phyloP scores from a whole-genome alignment of 2,329 filamentous ascomycete genomes.

The Xylaria sp. region DNA sequence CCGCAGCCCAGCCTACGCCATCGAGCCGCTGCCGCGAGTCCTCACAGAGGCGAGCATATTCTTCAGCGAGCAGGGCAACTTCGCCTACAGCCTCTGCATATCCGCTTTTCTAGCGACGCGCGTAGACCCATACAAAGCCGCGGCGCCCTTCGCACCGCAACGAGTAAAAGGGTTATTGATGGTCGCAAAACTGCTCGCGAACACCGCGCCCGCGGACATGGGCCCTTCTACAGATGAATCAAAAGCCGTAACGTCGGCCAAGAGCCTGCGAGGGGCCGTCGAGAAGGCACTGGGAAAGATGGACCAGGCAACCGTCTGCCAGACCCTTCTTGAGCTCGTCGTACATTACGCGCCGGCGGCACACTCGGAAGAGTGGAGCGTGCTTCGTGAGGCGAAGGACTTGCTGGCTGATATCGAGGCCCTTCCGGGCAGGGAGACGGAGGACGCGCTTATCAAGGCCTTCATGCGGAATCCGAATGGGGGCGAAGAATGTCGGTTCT shows the following conservation, averaged over 20 bases:
- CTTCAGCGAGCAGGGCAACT: slow-evolving; percentile 50
- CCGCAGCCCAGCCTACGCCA: slow-evolving; percentile 53
- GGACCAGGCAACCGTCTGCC: slow-evolving; percentile 60
- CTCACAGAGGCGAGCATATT: slow-evolving; percentile 53
- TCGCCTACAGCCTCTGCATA: slow-evolving; percentile 51
- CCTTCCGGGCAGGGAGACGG: slow-evolving; percentile 52
- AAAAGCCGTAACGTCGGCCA: slow-evolving; percentile 1
- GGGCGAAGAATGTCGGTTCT: slow-evolving; percentile 52
- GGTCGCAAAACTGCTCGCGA: slow-evolving; percentile 57
- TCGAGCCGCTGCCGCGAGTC: slow-evolving; percentile 54
- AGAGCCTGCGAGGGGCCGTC: slow-evolving; percentile 20
- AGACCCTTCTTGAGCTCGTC: slow-evolving; percentile 58
- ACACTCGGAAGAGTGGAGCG: slow-evolving; percentile 53
- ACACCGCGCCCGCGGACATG: slow-evolving; percentile 46
- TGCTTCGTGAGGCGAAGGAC: slow-evolving; percentile 50
- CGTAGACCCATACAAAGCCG: slow-evolving; percentile 56
- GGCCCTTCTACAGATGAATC: slow-evolving; percentile 30
- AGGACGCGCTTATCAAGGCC: slow-evolving; percentile 49
- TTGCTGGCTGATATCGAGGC: slow-evolving; percentile 57
- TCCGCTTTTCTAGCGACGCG: slow-evolving; percentile 54
- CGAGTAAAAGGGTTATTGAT: slow-evolving; percentile 58
- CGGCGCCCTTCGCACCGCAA: slow-evolving; percentile 56
- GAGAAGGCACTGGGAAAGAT: slow-evolving; percentile 47
- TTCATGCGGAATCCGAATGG: slow-evolving; percentile 51
- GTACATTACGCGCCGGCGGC: slow-evolving; percentile 49